Evolutionary conservation across 805 yeast genomes (phyloP).

Genomic region (Teunomyces pallodes): DNA sequence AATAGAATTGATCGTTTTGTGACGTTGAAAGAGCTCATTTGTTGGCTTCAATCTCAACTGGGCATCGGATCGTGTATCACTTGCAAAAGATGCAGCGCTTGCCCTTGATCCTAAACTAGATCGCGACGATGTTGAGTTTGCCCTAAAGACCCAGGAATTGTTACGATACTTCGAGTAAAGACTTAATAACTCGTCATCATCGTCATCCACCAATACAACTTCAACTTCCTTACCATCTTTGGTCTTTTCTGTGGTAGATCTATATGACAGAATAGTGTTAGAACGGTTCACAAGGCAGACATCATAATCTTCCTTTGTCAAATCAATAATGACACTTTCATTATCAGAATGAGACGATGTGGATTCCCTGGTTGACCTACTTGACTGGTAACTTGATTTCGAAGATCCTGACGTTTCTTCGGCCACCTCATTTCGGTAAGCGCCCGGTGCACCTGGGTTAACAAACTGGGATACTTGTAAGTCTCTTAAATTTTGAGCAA

Average conservation of each 20-base stretch:
- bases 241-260: conserved; percentile 37
- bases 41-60: conserved; percentile 12
- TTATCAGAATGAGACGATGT: conserved; percentile 31
- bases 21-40: background rate
- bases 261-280: conserved; percentile 35
- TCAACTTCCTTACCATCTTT: conserved; percentile 40
- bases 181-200: conserved; percentile 35
- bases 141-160: conserved; percentile 23
- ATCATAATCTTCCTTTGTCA: conserved; percentile 40
- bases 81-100: conserved; percentile 18
- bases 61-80: conserved; percentile 18
- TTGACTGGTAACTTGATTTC: conserved; percentile 29
- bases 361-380: conserved; percentile 25
- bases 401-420: conserved; percentile 10
- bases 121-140: conserved; percentile 21
- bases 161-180: conserved; percentile 40
- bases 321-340: conserved; percentile 40
- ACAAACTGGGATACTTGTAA: conserved; percentile 6
- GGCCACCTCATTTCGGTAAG: background rate
- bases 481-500: conserved; percentile 7
- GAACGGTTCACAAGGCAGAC: conserved; percentile 35
- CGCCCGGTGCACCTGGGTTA: conserved; percentile 1
- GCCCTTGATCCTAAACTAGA: conserved; percentile 6
- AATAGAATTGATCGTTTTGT: conserved; percentile 1
- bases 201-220: conserved; percentile 43